A percentile compares a stretch with the other conserved stretches of the same genome.
phyloP scores from a whole-genome alignment of 441 rosid genomes.

The Corymbia citriodora region DNA sequence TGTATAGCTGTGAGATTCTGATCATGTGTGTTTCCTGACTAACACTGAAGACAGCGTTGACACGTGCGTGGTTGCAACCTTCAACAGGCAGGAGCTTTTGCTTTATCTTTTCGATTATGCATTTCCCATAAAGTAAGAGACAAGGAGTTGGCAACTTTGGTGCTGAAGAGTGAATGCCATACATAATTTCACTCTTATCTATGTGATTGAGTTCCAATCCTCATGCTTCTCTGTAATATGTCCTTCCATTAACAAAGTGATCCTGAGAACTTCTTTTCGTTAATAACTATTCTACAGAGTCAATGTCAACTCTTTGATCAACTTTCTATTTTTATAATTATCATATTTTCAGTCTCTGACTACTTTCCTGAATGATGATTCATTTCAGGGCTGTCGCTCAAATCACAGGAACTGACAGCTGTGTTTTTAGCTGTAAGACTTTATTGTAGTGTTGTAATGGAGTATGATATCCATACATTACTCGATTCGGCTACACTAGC shows the following conservation, averaged over 20 bases:
- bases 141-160: background rate
- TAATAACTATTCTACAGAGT: background rate
- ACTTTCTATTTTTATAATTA: background rate
- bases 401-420: slow-evolving; percentile 64
- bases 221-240: background rate
- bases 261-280: background rate
- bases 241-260: background rate
- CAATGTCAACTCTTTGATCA: background rate
- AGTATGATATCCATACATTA: slow-evolving; percentile 55
- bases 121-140: background rate
- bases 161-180: background rate
- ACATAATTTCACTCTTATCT: background rate
- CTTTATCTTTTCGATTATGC: background rate
- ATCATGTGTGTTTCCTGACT: background rate
- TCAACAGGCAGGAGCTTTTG: background rate
- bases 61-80: background rate
- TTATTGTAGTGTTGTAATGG: slow-evolving; percentile 67
- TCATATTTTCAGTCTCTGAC: background rate
- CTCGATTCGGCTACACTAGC: slow-evolving; percentile 56
- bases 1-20: background rate
- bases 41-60: background rate
- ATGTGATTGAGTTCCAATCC: background rate
- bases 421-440: slow-evolving; percentile 52
- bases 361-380: background rate
- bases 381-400: slow-evolving; percentile 47